A percentile compares a stretch with the other conserved stretches of the same genome.
Conservation (phyloP, 2,329 filamentous ascomycete species). For the Raffaelea deltoideospora region DNA sequence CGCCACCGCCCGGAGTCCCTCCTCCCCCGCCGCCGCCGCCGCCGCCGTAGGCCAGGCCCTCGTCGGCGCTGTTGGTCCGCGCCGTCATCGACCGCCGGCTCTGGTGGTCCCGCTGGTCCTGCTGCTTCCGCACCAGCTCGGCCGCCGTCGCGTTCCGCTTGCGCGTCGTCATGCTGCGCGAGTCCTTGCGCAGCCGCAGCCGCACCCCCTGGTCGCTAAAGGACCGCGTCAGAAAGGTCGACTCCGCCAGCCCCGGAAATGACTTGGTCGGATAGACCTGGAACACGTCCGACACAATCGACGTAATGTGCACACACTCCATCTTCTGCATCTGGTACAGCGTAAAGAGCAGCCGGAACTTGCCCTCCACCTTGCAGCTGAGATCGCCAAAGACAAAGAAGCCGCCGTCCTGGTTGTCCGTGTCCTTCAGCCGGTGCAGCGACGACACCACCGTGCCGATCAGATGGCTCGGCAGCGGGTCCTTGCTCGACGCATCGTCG, state of each 20-base stretch:
- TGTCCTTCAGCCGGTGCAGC: constrained; percentile 66
- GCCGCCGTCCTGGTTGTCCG: constrained; percentile 60
- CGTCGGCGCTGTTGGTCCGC: constrained; percentile 2
- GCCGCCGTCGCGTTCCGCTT: constrained; percentile 24
- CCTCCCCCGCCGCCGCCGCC: constrained; percentile 1
- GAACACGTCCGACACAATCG: constrained; percentile 50
- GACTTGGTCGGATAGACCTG: constrained; percentile 49
- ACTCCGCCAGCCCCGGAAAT: constrained; percentile 45
- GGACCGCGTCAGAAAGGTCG: constrained; percentile 61
- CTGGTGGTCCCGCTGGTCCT: constrained; percentile 3
- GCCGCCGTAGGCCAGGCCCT: constrained; percentile 1
- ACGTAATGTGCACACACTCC: constrained; percentile 20
- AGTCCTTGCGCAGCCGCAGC: constrained; percentile 69
- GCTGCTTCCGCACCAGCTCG: constrained; percentile 11
- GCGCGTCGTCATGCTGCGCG: constrained; percentile 38
- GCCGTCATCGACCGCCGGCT: constrained; percentile 1
- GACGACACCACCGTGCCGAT: constrained; percentile 67
- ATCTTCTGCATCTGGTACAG: constrained; percentile 51
- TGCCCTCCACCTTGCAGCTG: constrained; percentile 60
- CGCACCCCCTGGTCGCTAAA: constrained; percentile 83
- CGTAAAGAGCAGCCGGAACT: constrained; percentile 59
- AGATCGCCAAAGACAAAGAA: constrained; percentile 90
- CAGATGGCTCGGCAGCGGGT: constrained; percentile 34
- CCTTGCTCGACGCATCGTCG: constrained; percentile 24
- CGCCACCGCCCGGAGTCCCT: too few relatives aligned